These are phyloP conservation scores for Cicer pinnatifidum DNA, from an alignment of 306 rosid genomes.

Conservation along the genomic window DNA sequence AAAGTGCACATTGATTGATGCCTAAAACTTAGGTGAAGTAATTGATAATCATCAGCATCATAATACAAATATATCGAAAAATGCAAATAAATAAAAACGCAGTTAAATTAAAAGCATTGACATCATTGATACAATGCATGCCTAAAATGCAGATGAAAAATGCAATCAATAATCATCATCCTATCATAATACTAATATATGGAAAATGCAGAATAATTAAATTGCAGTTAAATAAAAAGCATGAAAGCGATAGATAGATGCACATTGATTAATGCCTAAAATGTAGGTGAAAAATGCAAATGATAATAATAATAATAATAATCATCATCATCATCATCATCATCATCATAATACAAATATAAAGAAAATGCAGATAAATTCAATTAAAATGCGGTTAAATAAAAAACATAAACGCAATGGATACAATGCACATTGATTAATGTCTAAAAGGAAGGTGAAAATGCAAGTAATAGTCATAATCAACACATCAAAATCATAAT, in stretches of 20 bases:
- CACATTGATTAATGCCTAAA: background rate
- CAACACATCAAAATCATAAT: too few relatives aligned
- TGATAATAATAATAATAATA: background rate
- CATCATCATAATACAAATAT: too few relatives aligned
- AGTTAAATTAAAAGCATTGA: background rate
- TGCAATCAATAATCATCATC: background rate
- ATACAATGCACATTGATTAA: background rate
- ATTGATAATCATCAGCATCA: too few relatives aligned
- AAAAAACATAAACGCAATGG: too few relatives aligned
- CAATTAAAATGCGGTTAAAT: too few relatives aligned
- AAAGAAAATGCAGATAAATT: too few relatives aligned
- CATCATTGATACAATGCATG: background rate
- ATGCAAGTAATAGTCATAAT: too few relatives aligned
- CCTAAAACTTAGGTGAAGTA: background rate
- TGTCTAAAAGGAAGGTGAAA: background rate
- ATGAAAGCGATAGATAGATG: background rate
- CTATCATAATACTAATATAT: too few relatives aligned
- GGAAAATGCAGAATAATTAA: background rate
- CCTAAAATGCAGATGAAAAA: background rate
- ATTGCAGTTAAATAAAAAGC: background rate
- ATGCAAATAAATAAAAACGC: conserved; percentile 1
- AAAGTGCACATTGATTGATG: background rate
- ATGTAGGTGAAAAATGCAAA: background rate
- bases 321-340: too few relatives aligned
- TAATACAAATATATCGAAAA: background rate